Percentiles rank a stretch among this genome's conserved stretches.
These are phyloP conservation scores for Escallonia herrerae DNA, from an alignment of 129 eudicot genomes.

Conservation along the genomic window DNA sequence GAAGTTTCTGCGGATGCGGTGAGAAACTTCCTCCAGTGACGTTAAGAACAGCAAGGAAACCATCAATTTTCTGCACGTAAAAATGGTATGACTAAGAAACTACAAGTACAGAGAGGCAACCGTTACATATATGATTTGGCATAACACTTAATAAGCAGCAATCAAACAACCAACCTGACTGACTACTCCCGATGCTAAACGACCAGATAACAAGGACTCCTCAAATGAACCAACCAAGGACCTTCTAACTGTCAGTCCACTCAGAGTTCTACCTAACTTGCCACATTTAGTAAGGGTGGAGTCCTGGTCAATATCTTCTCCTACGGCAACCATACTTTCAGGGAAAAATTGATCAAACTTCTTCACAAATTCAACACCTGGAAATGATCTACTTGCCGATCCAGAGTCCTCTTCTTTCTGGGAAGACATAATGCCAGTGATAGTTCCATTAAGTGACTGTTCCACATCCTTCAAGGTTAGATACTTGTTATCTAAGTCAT, in stretches of 20 bases:
- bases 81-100: background rate
- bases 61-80: conserved; percentile 81
- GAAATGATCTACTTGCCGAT: conserved; percentile 22
- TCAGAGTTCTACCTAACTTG: conserved; percentile 55
- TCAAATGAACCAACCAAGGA: conserved; percentile 97
- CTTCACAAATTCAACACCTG: conserved; percentile 24
- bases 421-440: conserved; percentile 29
- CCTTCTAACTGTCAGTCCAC: conserved; percentile 81
- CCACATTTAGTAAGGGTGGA: conserved; percentile 31
- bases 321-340: conserved; percentile 32
- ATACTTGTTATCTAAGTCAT: conserved; percentile 40
- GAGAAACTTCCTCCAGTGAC: conserved; percentile 86
- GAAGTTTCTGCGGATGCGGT: conserved; percentile 92
- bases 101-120: no score
- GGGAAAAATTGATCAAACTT: conserved; percentile 31
- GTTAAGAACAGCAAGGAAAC: conserved; percentile 92
- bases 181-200: conserved; percentile 64
- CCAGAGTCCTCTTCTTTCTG: conserved; percentile 35
- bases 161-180: conserved; percentile 48
- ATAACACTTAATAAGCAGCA: background rate
- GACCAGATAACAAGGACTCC: conserved; percentile 95
- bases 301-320: conserved; percentile 39
- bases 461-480: conserved; percentile 56
- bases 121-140: background rate
- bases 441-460: conserved; percentile 50